Evolutionary conservation across 2,329 filamentous ascomycete species (phyloP).

Genomic region (Diaporthe longicolla): DNA sequence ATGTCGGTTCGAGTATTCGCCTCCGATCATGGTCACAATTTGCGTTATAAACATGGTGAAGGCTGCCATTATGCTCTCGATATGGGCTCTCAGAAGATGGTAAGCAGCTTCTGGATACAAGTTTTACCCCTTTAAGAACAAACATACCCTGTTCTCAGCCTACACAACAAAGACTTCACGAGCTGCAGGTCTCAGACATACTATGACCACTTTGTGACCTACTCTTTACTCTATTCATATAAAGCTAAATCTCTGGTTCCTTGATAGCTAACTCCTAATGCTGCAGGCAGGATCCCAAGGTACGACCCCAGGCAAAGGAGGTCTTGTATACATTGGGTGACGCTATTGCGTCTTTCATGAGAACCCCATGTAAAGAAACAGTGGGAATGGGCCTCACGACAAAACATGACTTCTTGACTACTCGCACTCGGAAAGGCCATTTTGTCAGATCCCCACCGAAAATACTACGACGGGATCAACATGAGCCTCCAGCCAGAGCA

Average conservation of each 20-base stretch:
- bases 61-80: slow-evolving; percentile 7
- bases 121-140: no score
- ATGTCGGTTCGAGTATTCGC: slow-evolving; percentile 6
- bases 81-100: slow-evolving; percentile 4
- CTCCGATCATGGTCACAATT: neutral
- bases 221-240: no score
- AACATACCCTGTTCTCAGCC: no score
- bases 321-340: slow-evolving; percentile 5
- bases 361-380: neutral
- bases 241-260: no score
- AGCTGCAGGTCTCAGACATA: no score
- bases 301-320: neutral
- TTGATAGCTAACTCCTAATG: no score
- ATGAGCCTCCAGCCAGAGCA: neutral
- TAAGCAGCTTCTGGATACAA: no score
- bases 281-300: neutral
- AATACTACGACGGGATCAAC: neutral
- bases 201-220: no score
- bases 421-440: neutral
- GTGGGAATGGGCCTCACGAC: neutral
- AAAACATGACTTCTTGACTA: slow-evolving; percentile 2
- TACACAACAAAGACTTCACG: no score
- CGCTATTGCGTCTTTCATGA: slow-evolving; percentile 11
- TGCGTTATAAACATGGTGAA: neutral
- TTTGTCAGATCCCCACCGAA: neutral